Base-by-base conservation (phyloP, 768 basidiomycete genomes). In the Psilocybe cyanescens region DNA sequence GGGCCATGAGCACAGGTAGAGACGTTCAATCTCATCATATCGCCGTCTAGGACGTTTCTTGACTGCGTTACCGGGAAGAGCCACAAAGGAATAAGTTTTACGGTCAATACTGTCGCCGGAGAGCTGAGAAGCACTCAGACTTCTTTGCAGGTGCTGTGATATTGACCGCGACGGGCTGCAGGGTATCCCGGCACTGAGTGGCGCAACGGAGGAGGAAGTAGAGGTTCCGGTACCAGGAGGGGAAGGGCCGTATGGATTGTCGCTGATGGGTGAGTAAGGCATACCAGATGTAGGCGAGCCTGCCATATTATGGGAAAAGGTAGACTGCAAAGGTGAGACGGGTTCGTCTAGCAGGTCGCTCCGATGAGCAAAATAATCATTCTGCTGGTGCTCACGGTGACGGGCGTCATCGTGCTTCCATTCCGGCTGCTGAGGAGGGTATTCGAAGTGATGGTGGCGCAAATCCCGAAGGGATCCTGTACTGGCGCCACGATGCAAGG, bases 1-100 rank as follows among this genome's bases (percentile, higher is more conserved):
- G 3, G 83, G 84, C 85, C 87, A 93, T 53, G 89, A 89, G 79
- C 96, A 98, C 58, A 85, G 84, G 72, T 98, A 98, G 55, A 97
- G 76, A 29, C 96, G 87, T 76, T 97, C 95, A 66, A 98, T 97
- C 83, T 98, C 96, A 73, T 98, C 96, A 74, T 92, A 93, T 47
- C 92, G 83, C 66, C 92, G 81, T 9, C 92, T 82, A n/a, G 92
- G 92, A 50, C 92, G 86, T 75, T 94, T 94, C 74, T 87, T 90
- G 60, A 94, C 85, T 14, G 88, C 80, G 68, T 92, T 92, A 19
- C 92, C 92, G 8, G 92, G 90, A 8, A 94, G 77, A 11, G 91
- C 83, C 45, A 94, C 90, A 65, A 94, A 94, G 1, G 91, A 88
- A 71, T 93, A 94, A 24, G 89, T 91, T 74, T 90, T 93, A 67